These are phyloP conservation scores for Gloeostereum incarnatum DNA, from an alignment of 768 basidiomycete genomes.

Conservation along the genomic window DNA sequence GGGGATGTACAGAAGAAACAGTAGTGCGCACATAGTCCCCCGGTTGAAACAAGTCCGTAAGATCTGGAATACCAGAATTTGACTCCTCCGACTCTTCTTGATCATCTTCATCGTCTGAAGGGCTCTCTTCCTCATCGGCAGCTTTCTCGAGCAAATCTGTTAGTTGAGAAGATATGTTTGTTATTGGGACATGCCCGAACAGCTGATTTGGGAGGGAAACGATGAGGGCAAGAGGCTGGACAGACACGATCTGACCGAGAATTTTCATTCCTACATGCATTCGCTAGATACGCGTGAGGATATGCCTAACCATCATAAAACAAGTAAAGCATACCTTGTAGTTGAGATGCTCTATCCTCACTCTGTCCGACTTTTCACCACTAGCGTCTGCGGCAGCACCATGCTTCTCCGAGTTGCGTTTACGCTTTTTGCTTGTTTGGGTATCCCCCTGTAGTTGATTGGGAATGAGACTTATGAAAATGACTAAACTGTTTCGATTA, in stretches of 20 bases:
- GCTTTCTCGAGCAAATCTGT: slow-evolving; percentile 62
- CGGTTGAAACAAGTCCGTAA: slow-evolving; percentile 65
- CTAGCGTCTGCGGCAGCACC: slow-evolving; percentile 17
- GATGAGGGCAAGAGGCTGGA: slow-evolving; percentile 84
- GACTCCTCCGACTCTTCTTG: slow-evolving; percentile 32
- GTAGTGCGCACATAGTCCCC: slow-evolving; percentile 83
- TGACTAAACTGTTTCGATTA: slow-evolving; percentile 6
- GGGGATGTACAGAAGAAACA: slow-evolving; percentile 59
- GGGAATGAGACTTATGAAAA: slow-evolving; percentile 6
- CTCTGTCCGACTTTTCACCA: slow-evolving; percentile 40
- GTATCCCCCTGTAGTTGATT: slow-evolving; percentile 31
- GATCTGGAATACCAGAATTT: slow-evolving; percentile 46
- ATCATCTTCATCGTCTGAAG: slow-evolving; percentile 40
- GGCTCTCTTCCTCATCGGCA: slow-evolving; percentile 41
- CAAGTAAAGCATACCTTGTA: slow-evolving; percentile 58
- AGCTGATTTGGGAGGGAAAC: slow-evolving; percentile 96
- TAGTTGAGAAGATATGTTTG: slow-evolving; percentile 76
- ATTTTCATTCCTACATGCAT: slow-evolving; percentile 79
- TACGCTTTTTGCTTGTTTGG: slow-evolving; percentile 35
- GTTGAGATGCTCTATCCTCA: slow-evolving; percentile 86
- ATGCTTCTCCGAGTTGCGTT: slow-evolving; percentile 34
- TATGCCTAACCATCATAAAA: slow-evolving; percentile 1
- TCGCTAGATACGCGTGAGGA: slow-evolving; percentile 38
- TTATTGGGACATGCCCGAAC: slow-evolving; percentile 89
- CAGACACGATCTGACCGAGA: slow-evolving; percentile 76